A percentile compares a stretch with the other conserved stretches of the same genome.
These are phyloP conservation scores for Isoetes taiwanensis DNA, from an alignment of 75 land plant genomes.

Conservation along the genomic window DNA sequence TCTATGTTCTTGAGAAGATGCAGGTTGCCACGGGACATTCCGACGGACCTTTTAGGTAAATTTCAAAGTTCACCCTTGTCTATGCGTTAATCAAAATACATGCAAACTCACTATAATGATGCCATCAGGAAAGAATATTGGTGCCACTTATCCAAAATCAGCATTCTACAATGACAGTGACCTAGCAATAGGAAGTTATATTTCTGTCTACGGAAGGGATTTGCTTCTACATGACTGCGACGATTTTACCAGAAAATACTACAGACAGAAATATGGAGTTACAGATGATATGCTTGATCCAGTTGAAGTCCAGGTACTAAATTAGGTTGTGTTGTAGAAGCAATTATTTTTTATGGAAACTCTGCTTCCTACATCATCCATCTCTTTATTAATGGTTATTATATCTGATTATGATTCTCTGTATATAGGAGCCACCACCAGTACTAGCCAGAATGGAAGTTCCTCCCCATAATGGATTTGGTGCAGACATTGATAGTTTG, in stretches of 20 bases:
- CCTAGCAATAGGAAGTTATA: slow-evolving; percentile 23
- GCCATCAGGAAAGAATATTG: slow-evolving; percentile 24
- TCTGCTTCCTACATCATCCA: no score
- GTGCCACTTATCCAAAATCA: slow-evolving; percentile 9
- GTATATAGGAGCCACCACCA: slow-evolving; percentile 21
- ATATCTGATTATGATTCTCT: no score
- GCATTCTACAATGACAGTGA: slow-evolving; percentile 24
- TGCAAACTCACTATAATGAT: not conserved
- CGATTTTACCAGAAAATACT: slow-evolving; percentile 27
- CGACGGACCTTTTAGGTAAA: slow-evolving; percentile 25
- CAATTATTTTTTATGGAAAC: no score
- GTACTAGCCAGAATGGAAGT: slow-evolving; percentile 25
- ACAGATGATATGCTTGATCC: slow-evolving; percentile 24
- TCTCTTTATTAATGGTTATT: not conserved
- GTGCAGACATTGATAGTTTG: slow-evolving; percentile 23
- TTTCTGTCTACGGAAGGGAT: slow-evolving; percentile 21
- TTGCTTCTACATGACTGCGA: slow-evolving; percentile 27
- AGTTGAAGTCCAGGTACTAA: slow-evolving; percentile 23
- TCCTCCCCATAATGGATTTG: slow-evolving; percentile 27
- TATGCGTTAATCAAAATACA: not conserved
- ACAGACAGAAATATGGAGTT: slow-evolving; percentile 17
- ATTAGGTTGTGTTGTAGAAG: no score
- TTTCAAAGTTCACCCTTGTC: not conserved
- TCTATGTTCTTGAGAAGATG: slow-evolving; percentile 21
- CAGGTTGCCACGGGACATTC: slow-evolving; percentile 16